Conservation (phyloP, 192 early-diverging fungal genomes). For the Linnemannia exigua region DNA sequence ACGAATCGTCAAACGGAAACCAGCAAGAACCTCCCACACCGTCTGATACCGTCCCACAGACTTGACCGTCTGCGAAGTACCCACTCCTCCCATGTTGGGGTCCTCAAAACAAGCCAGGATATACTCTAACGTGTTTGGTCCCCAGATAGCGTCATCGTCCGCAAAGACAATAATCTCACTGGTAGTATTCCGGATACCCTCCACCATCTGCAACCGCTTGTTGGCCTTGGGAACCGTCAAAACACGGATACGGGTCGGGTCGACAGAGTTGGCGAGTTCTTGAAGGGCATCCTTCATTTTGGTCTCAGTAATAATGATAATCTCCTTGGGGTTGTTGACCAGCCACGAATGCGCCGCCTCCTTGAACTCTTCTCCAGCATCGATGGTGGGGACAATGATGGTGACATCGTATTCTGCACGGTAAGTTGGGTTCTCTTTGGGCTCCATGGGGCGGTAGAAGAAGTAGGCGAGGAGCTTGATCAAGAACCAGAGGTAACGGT, state of each 20-base stretch:
- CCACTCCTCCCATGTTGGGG: constrained; percentile 78
- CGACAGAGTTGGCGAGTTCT: constrained; percentile 68
- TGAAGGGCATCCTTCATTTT: constrained; percentile 68
- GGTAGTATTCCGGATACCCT: constrained; percentile 72
- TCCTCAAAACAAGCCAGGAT: constrained; percentile 82
- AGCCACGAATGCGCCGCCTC: constrained; percentile 77
- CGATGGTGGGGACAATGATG: constrained; percentile 81
- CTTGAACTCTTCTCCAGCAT: constrained; percentile 82
- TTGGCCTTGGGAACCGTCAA: constrained; percentile 71
- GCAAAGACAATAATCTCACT: constrained; percentile 78
- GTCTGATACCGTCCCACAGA: constrained; percentile 72
- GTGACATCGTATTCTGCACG: constrained; percentile 73
- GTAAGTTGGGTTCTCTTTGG: constrained; percentile 71
- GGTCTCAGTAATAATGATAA: constrained; percentile 79
- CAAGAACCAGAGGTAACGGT: constrained; percentile 79
- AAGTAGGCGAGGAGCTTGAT: constrained; percentile 74
- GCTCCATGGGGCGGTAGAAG: constrained; percentile 73
- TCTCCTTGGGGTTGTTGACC: constrained; percentile 72
- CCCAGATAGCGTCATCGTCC: constrained; percentile 81
- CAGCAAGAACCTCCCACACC: constrained; percentile 80
- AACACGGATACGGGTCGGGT: constrained; percentile 68
- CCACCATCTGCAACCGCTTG: constrained; percentile 80
- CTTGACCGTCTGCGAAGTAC: constrained; percentile 75
- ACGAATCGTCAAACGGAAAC: constrained; percentile 76
- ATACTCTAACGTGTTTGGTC: constrained; percentile 68